Conservation (phyloP, 169 alveolate genomes). For the Plasmodium berghei region DNA sequence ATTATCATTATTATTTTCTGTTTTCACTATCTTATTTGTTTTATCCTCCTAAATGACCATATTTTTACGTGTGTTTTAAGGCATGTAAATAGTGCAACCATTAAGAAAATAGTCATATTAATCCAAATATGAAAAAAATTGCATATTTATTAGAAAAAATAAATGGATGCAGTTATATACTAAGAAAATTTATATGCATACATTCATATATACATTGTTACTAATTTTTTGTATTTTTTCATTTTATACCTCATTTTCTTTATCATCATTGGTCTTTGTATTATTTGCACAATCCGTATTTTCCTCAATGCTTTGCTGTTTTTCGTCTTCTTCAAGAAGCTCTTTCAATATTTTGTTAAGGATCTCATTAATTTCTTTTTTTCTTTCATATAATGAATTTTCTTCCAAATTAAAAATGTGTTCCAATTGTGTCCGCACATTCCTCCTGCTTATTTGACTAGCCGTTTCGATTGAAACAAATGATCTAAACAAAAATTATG, state of each 20-base stretch:
- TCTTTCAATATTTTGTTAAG: constrained; percentile 47
- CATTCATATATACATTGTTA: background rate
- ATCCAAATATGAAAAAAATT: background rate
- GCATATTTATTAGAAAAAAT: constrained; percentile 1
- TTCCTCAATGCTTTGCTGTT: constrained; percentile 22
- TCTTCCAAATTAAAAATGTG: constrained; percentile 73
- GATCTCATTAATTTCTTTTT: constrained; percentile 75
- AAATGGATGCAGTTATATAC: background rate
- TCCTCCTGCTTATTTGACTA: constrained; percentile 63
- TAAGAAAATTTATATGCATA: background rate
- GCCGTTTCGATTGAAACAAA: constrained; percentile 73
- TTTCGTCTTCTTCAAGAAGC: constrained; percentile 64
- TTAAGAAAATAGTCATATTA: background rate
- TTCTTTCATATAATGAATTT: constrained; percentile 58
- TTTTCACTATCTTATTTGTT: constrained; percentile 18
- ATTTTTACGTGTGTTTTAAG: background rate
- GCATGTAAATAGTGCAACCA: background rate
- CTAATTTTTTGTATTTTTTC: constrained; percentile 1
- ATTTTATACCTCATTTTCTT: background rate
- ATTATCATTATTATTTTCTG: constrained; percentile 41
- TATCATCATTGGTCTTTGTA: constrained; percentile 29
- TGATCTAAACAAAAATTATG: constrained; percentile 30
- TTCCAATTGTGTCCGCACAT: constrained; percentile 67
- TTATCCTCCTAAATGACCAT: background rate
- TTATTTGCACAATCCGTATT: constrained; percentile 1